A percentile compares a stretch with the other conserved stretches of the same genome.
These are phyloP conservation scores for Gossypium davidsonii DNA, from an alignment of 441 rosid genomes.

Conservation along the genomic window DNA sequence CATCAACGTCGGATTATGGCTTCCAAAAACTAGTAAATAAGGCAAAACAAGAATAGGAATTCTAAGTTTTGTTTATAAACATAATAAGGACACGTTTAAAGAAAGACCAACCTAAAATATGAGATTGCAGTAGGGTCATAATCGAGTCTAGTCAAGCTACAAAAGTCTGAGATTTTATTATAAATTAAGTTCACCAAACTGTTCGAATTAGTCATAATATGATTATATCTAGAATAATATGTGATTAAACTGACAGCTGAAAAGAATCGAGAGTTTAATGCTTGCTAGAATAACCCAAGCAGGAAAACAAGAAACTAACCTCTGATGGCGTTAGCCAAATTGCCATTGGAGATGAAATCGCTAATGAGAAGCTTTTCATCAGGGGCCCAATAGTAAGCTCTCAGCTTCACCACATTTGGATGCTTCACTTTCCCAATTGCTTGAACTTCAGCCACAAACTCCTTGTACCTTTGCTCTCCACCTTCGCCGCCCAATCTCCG, in stretches of 20 bases:
- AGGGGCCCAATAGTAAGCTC: conserved; percentile 96
- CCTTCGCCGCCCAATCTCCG: conserved; percentile 90
- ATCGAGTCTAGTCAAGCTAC: too few relatives aligned
- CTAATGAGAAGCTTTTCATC: conserved; percentile 90
- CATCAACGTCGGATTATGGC: neutral
- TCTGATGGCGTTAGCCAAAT: conserved; percentile 66
- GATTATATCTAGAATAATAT: neutral
- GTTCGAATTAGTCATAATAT: neutral
- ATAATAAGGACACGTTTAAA: too few relatives aligned
- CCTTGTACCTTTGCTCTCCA: conserved; percentile 78
- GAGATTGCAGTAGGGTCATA: too few relatives aligned
- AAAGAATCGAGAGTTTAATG: neutral
- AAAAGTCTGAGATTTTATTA: too few relatives aligned
- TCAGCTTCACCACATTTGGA: conserved; percentile 75
- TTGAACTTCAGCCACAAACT: conserved; percentile 77
- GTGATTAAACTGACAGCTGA: neutral
- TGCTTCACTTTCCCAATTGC: conserved; percentile 87
- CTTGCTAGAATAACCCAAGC: neutral
- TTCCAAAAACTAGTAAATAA: too few relatives aligned
- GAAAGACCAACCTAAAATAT: too few relatives aligned
- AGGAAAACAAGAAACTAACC: conserved; percentile 34
- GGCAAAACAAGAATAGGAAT: too few relatives aligned
- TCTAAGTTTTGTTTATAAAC: too few relatives aligned
- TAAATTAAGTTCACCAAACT: too few relatives aligned
- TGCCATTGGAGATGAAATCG: conserved; percentile 86